Evolutionary conservation across 495 filamentous ascomycete species (phyloP).

Genomic region (Opeltia flavorubescens): DNA sequence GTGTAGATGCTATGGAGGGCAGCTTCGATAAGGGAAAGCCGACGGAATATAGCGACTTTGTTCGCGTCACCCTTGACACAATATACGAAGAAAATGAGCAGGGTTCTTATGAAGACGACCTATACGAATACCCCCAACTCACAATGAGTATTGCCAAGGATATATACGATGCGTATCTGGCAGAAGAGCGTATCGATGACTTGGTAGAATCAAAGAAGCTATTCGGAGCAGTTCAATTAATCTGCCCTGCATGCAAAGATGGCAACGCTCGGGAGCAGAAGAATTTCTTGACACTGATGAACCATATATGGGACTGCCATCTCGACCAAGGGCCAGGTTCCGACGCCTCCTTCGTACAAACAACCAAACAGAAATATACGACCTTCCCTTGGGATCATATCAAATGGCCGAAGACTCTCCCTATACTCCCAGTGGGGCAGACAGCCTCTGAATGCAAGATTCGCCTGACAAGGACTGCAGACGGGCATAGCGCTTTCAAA

Average conservation of each 20-base stretch:
- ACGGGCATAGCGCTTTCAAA: background rate
- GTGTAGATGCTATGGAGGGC: background rate
- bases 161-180: background rate
- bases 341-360: background rate
- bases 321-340: background rate
- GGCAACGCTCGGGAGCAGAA: background rate
- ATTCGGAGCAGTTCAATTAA: background rate
- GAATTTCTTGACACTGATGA: background rate
- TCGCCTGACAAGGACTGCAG: background rate
- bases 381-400: background rate
- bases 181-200: background rate
- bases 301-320: background rate
- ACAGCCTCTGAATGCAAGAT: background rate
- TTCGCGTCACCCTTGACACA: background rate
- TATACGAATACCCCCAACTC: background rate
- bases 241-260: background rate
- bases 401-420: constrained; percentile 1
- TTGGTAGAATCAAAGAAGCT: background rate
- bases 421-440: background rate
- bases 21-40: background rate
- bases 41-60: background rate
- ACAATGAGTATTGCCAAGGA: background rate
- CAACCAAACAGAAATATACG: no score
- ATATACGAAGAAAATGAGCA: background rate
- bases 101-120: background rate